Conservation (phyloP, 2,329 filamentous ascomycete genomes). For the Aspergillus cejpii region DNA sequence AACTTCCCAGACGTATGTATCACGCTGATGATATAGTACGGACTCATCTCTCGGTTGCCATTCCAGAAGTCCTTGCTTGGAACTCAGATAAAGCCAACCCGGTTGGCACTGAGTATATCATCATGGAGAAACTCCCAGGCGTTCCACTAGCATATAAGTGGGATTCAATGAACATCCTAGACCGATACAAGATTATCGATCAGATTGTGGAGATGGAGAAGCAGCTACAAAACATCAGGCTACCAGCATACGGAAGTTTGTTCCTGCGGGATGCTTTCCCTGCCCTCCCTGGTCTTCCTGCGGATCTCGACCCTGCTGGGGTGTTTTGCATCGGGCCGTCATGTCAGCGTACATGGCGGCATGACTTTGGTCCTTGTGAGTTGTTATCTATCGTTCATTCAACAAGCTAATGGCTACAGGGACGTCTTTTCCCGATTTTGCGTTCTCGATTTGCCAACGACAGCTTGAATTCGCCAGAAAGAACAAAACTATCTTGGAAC, state of each 20-base stretch:
- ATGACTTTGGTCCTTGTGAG: slow-evolving; percentile 13
- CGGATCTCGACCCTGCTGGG: slow-evolving; percentile 12
- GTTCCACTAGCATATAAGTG: slow-evolving; percentile 26
- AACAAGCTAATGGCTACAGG: slow-evolving; percentile 7
- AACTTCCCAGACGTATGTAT: background rate
- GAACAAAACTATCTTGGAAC: slow-evolving; percentile 7
- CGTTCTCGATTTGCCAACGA: slow-evolving; percentile 12
- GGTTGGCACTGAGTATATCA: slow-evolving; percentile 37
- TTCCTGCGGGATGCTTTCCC: slow-evolving; percentile 15
- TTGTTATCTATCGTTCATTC: background rate
- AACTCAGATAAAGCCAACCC: slow-evolving; percentile 27
- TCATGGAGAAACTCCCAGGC: slow-evolving; percentile 36
- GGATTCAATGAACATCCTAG: slow-evolving; percentile 24
- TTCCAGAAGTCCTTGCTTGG: slow-evolving; percentile 32
- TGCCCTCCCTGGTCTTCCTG: slow-evolving; percentile 5
- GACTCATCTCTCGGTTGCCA: slow-evolving; percentile 20
- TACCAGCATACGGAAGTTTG: slow-evolving; percentile 34
- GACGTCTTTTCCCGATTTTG: slow-evolving; percentile 13
- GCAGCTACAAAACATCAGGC: slow-evolving; percentile 19
- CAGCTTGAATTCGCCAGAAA: slow-evolving; percentile 7
- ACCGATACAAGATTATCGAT: slow-evolving; percentile 17
- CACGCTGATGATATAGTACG: slow-evolving; percentile 8
- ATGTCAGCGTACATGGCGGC: slow-evolving; percentile 7
- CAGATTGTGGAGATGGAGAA: slow-evolving; percentile 24
- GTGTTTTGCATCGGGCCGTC: slow-evolving; percentile 17